Conservation (phyloP, 2,329 filamentous ascomycete species). For the Podosphaera fusca region DNA sequence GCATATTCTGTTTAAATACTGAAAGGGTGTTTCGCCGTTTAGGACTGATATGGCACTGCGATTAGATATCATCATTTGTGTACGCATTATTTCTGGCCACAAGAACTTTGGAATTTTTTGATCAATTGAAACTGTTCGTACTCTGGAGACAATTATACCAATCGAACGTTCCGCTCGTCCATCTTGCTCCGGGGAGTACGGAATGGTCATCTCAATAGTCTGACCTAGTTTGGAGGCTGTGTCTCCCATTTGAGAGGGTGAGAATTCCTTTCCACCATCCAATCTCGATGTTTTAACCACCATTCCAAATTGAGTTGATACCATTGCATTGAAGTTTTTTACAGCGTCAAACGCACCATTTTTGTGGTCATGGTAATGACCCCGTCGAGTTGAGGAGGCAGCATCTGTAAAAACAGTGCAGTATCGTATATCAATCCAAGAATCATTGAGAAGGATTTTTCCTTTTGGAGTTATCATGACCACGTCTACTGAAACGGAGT, state of each 20-base stretch:
- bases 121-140: too few species aligned
- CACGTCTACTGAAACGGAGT: background rate
- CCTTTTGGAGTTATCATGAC: background rate
- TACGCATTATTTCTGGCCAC: slow-evolving; percentile 1
- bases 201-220: background rate
- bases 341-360: too few species aligned
- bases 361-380: too few species aligned
- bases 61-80: background rate
- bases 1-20: background rate
- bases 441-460: background rate
- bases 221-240: background rate
- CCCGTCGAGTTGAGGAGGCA: too few species aligned
- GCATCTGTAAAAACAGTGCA: too few species aligned
- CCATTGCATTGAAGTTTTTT: too few species aligned
- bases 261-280: background rate
- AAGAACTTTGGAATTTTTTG: background rate
- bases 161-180: too few species aligned
- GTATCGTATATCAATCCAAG: background rate
- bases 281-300: background rate
- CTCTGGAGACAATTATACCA: too few species aligned
- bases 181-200: background rate
- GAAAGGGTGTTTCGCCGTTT: background rate
- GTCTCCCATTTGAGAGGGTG: background rate
- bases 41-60: background rate
- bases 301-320: background rate